Base-by-base conservation (phyloP, 179 eudicot species). In the Gypsophila paniculata region DNA sequence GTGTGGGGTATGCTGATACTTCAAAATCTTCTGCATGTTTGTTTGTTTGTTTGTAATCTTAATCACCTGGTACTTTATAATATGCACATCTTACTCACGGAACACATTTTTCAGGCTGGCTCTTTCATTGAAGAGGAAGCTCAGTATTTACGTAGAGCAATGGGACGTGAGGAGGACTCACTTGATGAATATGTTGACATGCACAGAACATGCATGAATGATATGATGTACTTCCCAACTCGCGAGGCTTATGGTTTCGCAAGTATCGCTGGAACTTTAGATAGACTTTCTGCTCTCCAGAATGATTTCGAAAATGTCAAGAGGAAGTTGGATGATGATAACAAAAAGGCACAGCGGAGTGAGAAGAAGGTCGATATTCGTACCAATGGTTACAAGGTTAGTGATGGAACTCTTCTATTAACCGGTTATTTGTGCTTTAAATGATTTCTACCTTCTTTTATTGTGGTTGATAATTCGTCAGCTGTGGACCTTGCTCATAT, bases 341-440 rank as follows among this genome's bases (percentile, higher is more conserved):
- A 87, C 74, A 95, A 89, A 77, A 95, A 90, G 87, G 99, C 99
- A 19, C 88, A 85, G 61, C 85, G 87, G 60, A 86, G 80, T 68
- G 99, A 95, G 78, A 86, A 89, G 86, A 95, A 90, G 83, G 87
- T 92, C 38, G 87, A 88, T 76, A 83, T 95, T 77, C 88, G 89
- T 70, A 95, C 96, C 6, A 85, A 82, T 74, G 99, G 99, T 46
- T 95, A 90, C 76, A 91, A 95, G 93, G 99, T 93, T 68, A 70
- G 83, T 83, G 62, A 53, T 78, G 7, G 22, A 54, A 42, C 58
- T 21, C 49, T 17, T 65, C 23, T 67, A 34, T 42, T 74, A 11
- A 39, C 55, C 10, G 36, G 18, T 18, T 74, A 22, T 13, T 58
- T 18, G 42, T 55, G 14, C n/a, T 15, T 8, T 36, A 25, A 2